Conservation (phyloP, 768 basidiomycete genomes). For the Glaciozyma martinii region DNA sequence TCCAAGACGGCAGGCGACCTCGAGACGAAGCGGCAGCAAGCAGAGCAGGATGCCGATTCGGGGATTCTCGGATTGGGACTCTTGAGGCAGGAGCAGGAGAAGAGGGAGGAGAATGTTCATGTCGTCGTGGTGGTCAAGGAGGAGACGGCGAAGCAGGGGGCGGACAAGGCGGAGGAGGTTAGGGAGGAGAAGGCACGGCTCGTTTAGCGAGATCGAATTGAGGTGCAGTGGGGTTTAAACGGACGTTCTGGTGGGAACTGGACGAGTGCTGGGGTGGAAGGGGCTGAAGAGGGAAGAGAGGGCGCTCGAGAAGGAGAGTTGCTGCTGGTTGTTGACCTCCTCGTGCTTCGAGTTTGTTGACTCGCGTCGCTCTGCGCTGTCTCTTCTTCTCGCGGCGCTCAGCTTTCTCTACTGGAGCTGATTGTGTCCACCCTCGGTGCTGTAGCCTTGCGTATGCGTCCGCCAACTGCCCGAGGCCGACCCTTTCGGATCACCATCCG, state of each 20-base stretch:
- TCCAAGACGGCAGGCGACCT: conserved; percentile 55
- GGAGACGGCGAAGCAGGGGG: background rate
- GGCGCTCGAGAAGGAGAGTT: background rate
- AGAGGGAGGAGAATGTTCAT: background rate
- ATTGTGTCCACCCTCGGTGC: too few relatives aligned
- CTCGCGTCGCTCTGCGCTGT: too few relatives aligned
- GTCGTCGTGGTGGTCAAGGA: background rate
- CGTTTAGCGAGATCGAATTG: background rate
- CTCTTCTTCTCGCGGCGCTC: too few relatives aligned
- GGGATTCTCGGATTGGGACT: conserved; percentile 67
- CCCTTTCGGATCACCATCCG: too few relatives aligned
- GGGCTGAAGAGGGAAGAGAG: too few relatives aligned
- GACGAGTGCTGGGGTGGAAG: background rate
- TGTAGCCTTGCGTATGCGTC: too few relatives aligned
- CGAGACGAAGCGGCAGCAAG: conserved; percentile 60
- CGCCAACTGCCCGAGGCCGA: too few relatives aligned
- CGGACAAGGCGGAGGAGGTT: background rate
- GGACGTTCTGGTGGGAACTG: background rate
- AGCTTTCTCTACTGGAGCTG: too few relatives aligned
- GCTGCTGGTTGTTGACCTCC: too few relatives aligned
- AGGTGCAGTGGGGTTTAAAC: background rate
- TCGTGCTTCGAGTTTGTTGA: too few relatives aligned
- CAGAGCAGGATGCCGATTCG: conserved; percentile 62
- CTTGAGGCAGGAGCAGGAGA: conserved; percentile 48
- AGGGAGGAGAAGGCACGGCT: background rate